Conservation (phyloP, 495 filamentous ascomycete genomes). For the Peziza echinospora region DNA sequence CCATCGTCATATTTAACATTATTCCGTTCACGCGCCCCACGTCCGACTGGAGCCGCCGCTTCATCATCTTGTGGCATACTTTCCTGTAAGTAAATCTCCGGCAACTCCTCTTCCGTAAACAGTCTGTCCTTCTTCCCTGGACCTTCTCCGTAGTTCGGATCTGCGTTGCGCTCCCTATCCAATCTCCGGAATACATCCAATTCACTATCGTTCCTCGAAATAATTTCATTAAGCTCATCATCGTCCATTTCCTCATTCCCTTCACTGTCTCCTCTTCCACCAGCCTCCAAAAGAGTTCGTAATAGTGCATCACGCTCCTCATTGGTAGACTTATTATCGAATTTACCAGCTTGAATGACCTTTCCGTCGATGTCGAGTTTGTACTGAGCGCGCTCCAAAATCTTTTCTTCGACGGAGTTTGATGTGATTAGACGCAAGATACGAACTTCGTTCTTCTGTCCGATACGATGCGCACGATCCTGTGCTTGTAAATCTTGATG, state of each 20-base stretch:
- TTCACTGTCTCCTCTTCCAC: conserved; percentile 53
- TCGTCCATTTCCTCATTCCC: conserved; percentile 83
- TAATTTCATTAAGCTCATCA: conserved; percentile 80
- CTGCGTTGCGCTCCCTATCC: conserved; percentile 47
- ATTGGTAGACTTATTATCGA: conserved; percentile 97
- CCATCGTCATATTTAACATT: conserved; percentile 91
- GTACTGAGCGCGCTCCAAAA: conserved; percentile 85
- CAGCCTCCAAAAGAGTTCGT: conserved; percentile 71
- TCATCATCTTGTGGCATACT: conserved; percentile 27
- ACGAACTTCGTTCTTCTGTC: conserved; percentile 97
- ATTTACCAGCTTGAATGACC: conserved; percentile 96
- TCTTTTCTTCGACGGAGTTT: conserved; percentile 96
- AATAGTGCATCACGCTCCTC: conserved; percentile 93
- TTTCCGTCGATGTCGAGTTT: conserved; percentile 99
- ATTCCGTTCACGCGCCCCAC: conserved; percentile 83
- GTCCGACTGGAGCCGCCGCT: conserved; percentile 53
- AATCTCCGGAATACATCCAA: conserved; percentile 47
- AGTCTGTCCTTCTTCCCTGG: conserved; percentile 48
- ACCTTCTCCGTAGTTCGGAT: conserved; percentile 44
- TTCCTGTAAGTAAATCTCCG: conserved; percentile 76
- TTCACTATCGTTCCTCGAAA: conserved; percentile 57
- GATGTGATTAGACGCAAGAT: conserved; percentile 88
- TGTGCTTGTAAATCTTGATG: conserved; percentile 98
- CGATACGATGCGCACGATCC: conserved; percentile 98
- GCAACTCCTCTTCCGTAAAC: conserved; percentile 71